Conservation (phyloP, 768 basidiomycete genomes). For the Pluteus cervinus region DNA sequence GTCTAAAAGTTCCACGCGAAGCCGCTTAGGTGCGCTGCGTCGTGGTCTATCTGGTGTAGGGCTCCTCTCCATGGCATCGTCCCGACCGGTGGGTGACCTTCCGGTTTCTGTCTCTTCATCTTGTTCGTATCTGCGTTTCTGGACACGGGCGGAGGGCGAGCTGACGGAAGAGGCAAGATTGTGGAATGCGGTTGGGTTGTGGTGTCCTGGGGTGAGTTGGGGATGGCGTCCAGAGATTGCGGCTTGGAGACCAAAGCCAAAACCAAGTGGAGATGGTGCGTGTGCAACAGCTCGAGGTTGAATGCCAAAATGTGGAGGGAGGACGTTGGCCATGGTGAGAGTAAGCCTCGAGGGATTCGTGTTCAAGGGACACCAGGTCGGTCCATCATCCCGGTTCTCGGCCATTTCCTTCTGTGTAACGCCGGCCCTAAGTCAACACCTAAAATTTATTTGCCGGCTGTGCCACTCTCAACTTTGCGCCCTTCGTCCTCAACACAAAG, state of each 20-base stretch:
- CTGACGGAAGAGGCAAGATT: conserved; percentile 48
- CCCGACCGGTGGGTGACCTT: conserved; percentile 31
- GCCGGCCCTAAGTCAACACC: conserved; percentile 32
- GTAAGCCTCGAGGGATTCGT: conserved; percentile 12
- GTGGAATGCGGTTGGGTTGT: conserved; percentile 47
- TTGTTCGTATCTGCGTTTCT: conserved; percentile 61
- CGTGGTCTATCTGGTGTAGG: conserved; percentile 78
- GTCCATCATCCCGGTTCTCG: neutral
- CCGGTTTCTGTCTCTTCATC: conserved; percentile 57
- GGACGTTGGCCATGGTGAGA: conserved; percentile 62
- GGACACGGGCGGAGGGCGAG: conserved; percentile 34
- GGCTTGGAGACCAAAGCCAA: conserved; percentile 61
- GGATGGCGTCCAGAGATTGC: conserved; percentile 45
- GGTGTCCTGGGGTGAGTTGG: conserved; percentile 38
- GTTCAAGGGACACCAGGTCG: conserved; percentile 1
- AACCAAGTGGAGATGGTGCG: conserved; percentile 61
- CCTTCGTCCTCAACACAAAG: conserved; percentile 16
- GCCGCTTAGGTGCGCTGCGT: conserved; percentile 64
- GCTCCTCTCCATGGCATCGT: conserved; percentile 79
- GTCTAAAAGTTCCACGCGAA: conserved; percentile 34
- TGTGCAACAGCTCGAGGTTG: conserved; percentile 52
- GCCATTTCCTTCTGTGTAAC: conserved; percentile 6
- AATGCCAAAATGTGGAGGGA: conserved; percentile 61
- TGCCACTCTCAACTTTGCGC: conserved; percentile 7
- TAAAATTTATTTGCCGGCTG: conserved; percentile 5